Base-by-base conservation (phyloP, 2,329 filamentous ascomycete genomes). In the Nigrograna mackinnonii region DNA sequence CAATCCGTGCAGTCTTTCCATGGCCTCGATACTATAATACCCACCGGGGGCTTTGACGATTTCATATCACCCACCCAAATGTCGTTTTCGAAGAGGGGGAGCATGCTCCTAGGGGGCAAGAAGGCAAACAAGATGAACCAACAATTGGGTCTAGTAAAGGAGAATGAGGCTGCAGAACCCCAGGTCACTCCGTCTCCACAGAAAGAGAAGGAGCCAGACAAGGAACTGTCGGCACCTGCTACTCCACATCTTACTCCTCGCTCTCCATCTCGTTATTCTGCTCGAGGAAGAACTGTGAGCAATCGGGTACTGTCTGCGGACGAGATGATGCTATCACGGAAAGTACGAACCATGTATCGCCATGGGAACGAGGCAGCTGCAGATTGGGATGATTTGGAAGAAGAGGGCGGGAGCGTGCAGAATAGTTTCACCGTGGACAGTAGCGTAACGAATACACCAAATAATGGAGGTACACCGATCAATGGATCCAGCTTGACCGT, bases 311-410 rank as follows among this genome's bases (percentile, higher is more conserved):
- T 85, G 21, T 85, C 83, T n/a, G 70, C 79, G 2, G 82, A 85
- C 52, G 83, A 85, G 59, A 81, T 82, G 55, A 77, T 79, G 58
- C 68, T 85, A 45, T 85, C 82, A 22, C 76, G 79, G 47, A 80
- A 80, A 49, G 81, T 86, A 24, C 74, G 83, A 21, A 71, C 79
- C 48, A 85, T 85, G 80, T 86, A 85, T 57, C 78, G 80, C 49
- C 76, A 78, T 47, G 82, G 82, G 4, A 76, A 83, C 42, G 81
- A 83, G 47, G 74, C 72, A 22, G 77, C 78, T 12, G 71, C 66
- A 6, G 68, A 75, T 5, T 76, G 71, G 72, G 64, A 65, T 14
- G 46, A 39, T 12, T 41, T 50, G 6, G 60, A 60, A 7, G 58
- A 57, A 26, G 59, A 58, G 26, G 26, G 36, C 3, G 41, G 31